Evolutionary conservation across 768 basidiomycete species (phyloP).

Genomic region (Steccherinum ochraceum): DNA sequence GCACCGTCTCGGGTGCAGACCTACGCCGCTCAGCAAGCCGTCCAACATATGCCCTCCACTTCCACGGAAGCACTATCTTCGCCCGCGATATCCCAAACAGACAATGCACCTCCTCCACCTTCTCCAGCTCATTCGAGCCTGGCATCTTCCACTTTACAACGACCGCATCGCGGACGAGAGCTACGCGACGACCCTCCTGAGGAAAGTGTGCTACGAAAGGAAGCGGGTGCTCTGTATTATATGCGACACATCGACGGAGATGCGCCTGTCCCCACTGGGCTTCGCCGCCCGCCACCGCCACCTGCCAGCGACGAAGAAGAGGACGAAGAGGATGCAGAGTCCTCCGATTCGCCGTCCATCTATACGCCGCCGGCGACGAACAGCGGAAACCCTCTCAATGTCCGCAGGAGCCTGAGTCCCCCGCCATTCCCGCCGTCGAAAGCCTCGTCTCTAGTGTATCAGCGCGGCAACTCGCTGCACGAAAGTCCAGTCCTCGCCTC

Average conservation of each 20-base stretch:
- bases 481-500: background rate
- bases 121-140: background rate
- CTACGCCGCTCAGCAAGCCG: background rate
- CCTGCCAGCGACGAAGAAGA: constrained; percentile 19
- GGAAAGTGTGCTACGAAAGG: constrained; percentile 32
- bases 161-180: background rate
- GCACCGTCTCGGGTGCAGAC: constrained; percentile 7
- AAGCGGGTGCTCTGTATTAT: constrained; percentile 63
- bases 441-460: background rate
- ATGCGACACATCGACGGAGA: constrained; percentile 52
- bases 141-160: background rate
- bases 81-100: background rate
- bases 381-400: constrained; percentile 6
- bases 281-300: constrained; percentile 15
- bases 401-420: background rate
- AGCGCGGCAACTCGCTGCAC: background rate
- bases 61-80: background rate
- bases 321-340: constrained; percentile 17
- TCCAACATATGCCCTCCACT: background rate
- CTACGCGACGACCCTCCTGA: background rate
- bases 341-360: background rate
- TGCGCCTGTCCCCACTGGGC: constrained; percentile 7
- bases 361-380: constrained; percentile 9
- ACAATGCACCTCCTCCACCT: background rate
- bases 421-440: background rate